These are phyloP conservation scores for Amanita exitialis DNA, from an alignment of 768 basidiomycete species.

Conservation along the genomic window DNA sequence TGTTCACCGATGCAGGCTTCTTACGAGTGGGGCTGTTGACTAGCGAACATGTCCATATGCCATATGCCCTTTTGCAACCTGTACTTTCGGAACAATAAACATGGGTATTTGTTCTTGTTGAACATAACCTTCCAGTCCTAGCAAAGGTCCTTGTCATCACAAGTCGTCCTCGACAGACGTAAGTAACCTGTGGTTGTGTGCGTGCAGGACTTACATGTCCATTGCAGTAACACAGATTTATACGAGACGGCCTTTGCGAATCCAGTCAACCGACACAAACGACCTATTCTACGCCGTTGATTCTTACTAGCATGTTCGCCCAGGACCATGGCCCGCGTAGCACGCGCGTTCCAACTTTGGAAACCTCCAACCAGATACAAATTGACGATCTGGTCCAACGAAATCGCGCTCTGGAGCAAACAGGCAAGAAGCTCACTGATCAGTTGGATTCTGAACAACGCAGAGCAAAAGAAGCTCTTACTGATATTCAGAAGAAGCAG, in stretches of 20 bases:
- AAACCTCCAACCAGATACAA: constrained; percentile 53
- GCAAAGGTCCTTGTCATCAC: background rate
- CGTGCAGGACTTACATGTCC: background rate
- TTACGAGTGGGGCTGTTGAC: no score
- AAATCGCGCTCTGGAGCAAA: constrained; percentile 54
- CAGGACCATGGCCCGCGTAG: constrained; percentile 14
- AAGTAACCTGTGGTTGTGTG: background rate
- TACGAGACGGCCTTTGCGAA: background rate
- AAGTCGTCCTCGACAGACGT: background rate
- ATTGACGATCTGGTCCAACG: constrained; percentile 68
- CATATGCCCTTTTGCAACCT: no score
- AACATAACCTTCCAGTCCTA: background rate
- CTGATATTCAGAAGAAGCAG: constrained; percentile 37
- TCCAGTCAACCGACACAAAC: background rate
- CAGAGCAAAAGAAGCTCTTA: constrained; percentile 30
- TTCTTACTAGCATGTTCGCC: constrained; percentile 11
- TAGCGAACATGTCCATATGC: no score
- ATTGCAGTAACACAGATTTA: background rate
- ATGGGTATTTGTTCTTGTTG: background rate
- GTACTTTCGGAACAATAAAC: constrained; percentile 16
- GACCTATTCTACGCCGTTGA: background rate
- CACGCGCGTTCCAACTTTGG: constrained; percentile 32
- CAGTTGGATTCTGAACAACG: constrained; percentile 33
- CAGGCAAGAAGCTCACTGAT: constrained; percentile 42
- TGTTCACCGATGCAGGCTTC: no score